Base-by-base conservation (phyloP, 2,329 filamentous ascomycete genomes). In the Trichoderma endophyticum region DNA sequence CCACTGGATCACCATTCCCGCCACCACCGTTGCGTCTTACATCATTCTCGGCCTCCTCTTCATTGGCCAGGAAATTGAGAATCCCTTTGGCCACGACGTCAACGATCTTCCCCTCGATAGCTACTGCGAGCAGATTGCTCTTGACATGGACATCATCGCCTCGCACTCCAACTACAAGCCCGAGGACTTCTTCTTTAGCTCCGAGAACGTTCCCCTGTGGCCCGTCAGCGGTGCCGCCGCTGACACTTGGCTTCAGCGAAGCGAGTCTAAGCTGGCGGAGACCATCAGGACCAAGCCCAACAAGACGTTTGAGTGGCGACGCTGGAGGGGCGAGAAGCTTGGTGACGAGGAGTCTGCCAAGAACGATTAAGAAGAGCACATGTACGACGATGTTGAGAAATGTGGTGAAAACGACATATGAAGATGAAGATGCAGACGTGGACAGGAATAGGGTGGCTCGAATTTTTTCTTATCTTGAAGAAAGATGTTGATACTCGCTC, bases 41-140 rank as follows among this genome's bases (percentile, higher is more conserved):
- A 95, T 96, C 75, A 95, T 96, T 79, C 88, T 96, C 73, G 92
- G 92, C 28, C 89, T 96, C 60, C 83, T 86, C 36, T 83, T 87
- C 74, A 95, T 95, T 77, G 93, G 93, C 51, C 89, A 89, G 74
- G 93, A 96, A 81, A 92, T 96, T 74, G 93, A 96, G 81, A 94
- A 96, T 77, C 93, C 93, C 6, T 96, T 96, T 80, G 93, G 93
- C 71, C 86, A 90, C 74, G 93, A 96, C 74, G 93, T 95, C 76
- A 96, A 96, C 78, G 93, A 96, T 80, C 83, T 95, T 56, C 91
- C 92, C 0, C 85, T 95, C 3, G 93, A 95, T 78, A 83, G 86
- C 15, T 97, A 90, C 84, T 96, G 93, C 82, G 86, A 90, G 48
- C 91, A 94, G 77, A 86, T 96, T 56, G 88, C 91, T 26, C 81